Evolutionary conservation across 805 yeast genomes (phyloP).

Genomic region (Diddensiella transvaalensis): DNA sequence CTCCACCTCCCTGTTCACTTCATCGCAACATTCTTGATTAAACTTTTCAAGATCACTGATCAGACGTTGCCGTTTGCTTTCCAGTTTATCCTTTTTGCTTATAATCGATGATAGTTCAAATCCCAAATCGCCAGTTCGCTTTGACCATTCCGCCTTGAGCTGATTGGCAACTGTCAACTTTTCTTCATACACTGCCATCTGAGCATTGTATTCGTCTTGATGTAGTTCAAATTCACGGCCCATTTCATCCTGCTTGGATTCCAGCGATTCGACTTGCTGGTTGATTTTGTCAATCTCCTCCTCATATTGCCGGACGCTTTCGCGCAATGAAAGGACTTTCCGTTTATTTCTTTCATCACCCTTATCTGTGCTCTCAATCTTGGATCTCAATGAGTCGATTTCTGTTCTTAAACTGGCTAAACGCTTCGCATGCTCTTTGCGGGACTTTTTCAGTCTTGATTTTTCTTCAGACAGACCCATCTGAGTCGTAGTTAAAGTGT

Average conservation of each 20-base stretch:
- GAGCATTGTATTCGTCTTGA: constrained; percentile 22
- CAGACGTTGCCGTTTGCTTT: constrained; percentile 24
- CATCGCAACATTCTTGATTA: constrained; percentile 26
- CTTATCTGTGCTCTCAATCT: constrained; percentile 45
- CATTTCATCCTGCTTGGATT: constrained; percentile 13
- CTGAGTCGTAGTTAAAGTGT: constrained; percentile 61
- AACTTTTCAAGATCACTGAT: constrained; percentile 27
- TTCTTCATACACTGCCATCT: constrained; percentile 15
- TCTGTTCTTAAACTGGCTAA: constrained; percentile 51
- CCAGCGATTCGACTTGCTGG: constrained; percentile 13
- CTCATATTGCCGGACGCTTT: constrained; percentile 39
- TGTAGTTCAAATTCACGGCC: constrained; percentile 13
- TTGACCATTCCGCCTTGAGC: constrained; percentile 17
- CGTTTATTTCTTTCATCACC: constrained; percentile 56
- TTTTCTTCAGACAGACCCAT: constrained; percentile 56
- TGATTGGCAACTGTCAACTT: constrained; percentile 17
- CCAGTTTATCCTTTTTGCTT: constrained; percentile 28
- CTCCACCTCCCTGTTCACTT: constrained; percentile 25
- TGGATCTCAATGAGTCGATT: constrained; percentile 49
- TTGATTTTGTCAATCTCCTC: constrained; percentile 34
- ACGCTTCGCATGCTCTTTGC: constrained; percentile 56
- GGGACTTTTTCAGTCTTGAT: constrained; percentile 51
- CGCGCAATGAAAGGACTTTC: constrained; percentile 49
- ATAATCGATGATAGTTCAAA: constrained; percentile 25
- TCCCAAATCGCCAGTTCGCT: constrained; percentile 18